These are phyloP conservation scores for Trichoderma sp. DNA, from an alignment of 2,329 filamentous ascomycete genomes.

Conservation along the genomic window DNA sequence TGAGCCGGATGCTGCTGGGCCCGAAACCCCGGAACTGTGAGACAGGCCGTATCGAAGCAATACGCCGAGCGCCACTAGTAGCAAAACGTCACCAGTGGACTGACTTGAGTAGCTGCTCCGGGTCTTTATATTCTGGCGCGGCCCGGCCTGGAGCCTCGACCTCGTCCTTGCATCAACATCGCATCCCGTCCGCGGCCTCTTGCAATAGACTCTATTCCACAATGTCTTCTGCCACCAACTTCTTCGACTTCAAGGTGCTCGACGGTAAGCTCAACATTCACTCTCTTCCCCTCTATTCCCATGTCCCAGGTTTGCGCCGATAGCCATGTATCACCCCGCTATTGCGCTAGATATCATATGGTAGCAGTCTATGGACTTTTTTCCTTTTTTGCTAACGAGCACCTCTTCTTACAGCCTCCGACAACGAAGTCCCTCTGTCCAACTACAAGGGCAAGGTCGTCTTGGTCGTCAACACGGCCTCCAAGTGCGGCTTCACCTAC, in stretches of 20 bases:
- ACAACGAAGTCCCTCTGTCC: slow-evolving; percentile 64
- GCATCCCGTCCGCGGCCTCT: not conserved
- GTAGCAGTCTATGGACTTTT: not conserved
- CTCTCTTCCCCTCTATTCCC: not conserved
- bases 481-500: slow-evolving; percentile 97
- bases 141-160: not conserved
- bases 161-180: slow-evolving; percentile 7
- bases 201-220: slow-evolving; percentile 20
- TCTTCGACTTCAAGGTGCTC: slow-evolving; percentile 82
- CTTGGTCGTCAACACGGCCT: slow-evolving; percentile 94
- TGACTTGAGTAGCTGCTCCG: not conserved
- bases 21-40: not conserved
- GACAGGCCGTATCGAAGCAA: not conserved
- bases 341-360: not conserved
- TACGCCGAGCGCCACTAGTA: slow-evolving; percentile 8
- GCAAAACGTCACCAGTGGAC: slow-evolving; percentile 16
- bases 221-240: slow-evolving; percentile 46
- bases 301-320: not conserved
- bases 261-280: slow-evolving; percentile 59
- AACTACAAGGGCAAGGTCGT: slow-evolving; percentile 87
- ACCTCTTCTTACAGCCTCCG: slow-evolving; percentile 38
- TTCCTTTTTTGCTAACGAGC: not conserved
- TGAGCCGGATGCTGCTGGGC: not conserved
- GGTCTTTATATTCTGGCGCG: slow-evolving; percentile 8
- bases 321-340: not conserved